Base-by-base conservation (phyloP, 768 basidiomycete genomes). In the Pholiota microspora region DNA sequence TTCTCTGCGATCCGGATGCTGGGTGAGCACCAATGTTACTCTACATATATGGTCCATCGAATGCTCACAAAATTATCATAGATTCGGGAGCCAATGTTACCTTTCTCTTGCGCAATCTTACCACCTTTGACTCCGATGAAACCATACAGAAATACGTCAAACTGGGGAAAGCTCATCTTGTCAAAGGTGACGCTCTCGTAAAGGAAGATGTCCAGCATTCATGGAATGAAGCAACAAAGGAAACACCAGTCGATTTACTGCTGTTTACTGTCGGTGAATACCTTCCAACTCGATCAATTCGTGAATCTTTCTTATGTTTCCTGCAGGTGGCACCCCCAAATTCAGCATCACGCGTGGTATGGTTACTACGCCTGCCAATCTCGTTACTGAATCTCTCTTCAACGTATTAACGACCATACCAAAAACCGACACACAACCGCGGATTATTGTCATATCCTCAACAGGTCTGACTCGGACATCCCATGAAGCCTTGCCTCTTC, bases 101-200 rank as follows among this genome's bases (percentile, higher is more conserved):
- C 0, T 88, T 85, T 60, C 73, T 88, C 10, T 73, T 89, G 31
- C 80, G 88, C 27, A 74, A 71, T 15, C 69, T 77, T 0, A 57
- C 69, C 7, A 72, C 74, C 3, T 88, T 89, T 58, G 83, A 86
- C 40, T 57, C 68, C 6, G 81, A 89, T 58, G 69, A 71, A 21
- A 60, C 57, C 2, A 78, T 89, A n/a, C 79, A 87, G 59, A 55
- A 58, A 8, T 77, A 80, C 62, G 61, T 88, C 45, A 64, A 72
- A 45, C 61, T 72, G 0, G 84, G 84, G 4, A 75, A 75, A 49
- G 88, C 81, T 1, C 74, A 67, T 9, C 67, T 88, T 7, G 61
- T 85, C 8, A 73, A 82, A 56, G 88, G 88, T 4, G 85, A 89
- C 58, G 86, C 82, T 0, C 71, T 84, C 6, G 71, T 76, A 31